Evolutionary conservation across 2,329 filamentous ascomycete species (phyloP).

Genomic region (Ophiocordyceps camponoti-rufipedis): DNA sequence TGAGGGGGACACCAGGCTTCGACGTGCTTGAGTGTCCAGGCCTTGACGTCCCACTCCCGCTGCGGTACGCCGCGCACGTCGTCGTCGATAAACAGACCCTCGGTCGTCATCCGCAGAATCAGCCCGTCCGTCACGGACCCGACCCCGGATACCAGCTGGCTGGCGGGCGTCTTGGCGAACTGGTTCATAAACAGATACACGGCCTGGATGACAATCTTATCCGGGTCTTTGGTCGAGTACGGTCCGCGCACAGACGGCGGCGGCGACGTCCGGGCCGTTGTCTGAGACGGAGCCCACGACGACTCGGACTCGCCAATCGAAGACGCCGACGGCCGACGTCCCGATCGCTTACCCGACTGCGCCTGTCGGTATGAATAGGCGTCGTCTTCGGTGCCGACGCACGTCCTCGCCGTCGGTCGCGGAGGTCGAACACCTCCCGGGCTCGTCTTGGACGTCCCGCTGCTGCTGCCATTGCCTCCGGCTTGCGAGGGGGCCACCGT

Average conservation of each 20-base stretch:
- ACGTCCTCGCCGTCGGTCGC: constrained; percentile 35
- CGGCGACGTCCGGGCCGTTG: constrained; percentile 67
- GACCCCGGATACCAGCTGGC: constrained; percentile 70
- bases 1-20: constrained; percentile 70
- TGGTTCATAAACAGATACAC: constrained; percentile 88
- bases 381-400: constrained; percentile 43
- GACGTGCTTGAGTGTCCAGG: constrained; percentile 86
- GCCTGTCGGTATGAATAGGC: constrained; percentile 53
- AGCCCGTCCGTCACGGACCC: constrained; percentile 81
- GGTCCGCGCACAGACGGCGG: constrained; percentile 60
- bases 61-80: constrained; percentile 83
- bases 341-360: constrained; percentile 26
- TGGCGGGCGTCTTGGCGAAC: constrained; percentile 75
- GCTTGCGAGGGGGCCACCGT: constrained; percentile 14
- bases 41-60: constrained; percentile 96
- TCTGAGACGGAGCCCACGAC: constrained; percentile 71
- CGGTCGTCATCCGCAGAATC: constrained; percentile 78
- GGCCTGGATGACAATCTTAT: constrained; percentile 89
- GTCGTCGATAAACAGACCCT: constrained; percentile 93
- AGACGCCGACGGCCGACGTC: constrained; percentile 45
- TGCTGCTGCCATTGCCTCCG: constrained; percentile 1
- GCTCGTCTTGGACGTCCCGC: constrained; percentile 9
- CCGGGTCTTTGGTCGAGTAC: constrained; percentile 76
- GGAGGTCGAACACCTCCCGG: constrained; percentile 21
- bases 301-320: constrained; percentile 59